Base-by-base conservation (phyloP, 208 protist genomes). In the Acanthamoeba triangularis region DNA sequence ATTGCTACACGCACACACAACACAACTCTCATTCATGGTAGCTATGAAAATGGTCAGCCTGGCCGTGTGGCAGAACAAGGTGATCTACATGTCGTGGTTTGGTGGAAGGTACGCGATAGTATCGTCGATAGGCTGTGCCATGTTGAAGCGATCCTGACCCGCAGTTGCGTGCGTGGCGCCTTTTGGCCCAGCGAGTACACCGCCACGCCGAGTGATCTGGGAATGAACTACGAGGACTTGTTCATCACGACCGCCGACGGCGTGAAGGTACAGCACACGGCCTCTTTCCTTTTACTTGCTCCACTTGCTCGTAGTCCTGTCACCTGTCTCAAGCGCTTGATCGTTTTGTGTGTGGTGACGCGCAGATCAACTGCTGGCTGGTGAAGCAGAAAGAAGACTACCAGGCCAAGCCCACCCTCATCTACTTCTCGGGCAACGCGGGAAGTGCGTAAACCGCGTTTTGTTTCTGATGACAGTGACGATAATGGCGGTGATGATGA, bases 31-130 rank as follows among this genome's bases (percentile, higher is more conserved):
- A 1, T 35, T 0, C 47, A 11, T 25, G 30, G 14, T 25, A 92
- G 85, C 63, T 7, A 47, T 92, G 59, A 92, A 92, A 37, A 11
- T 92, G 54, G 30, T 33, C 85, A 92, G 54, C 85, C 18, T 92
- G 20, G 54, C 59, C 23, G 30, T 92, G 13, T 92, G 54, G 54
- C 85, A 92, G 63, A 92, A 92, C 41, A 92, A 92, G 85, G 63
- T 92, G n/a, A 92, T 92, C 63, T 92, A 92, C 56, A 92, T 92
- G 85, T 74, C 85, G 11, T 92, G 85, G 85, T 76, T 92, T 92
- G 85, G 85, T 18, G 80, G 80, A 8, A 52, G 80, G 80, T 88
- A 28, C 18, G 74, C 4, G 30, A 33, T 28, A 2, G 49, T 56
- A 23, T 35, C 49, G 7, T 61, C 33, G 76, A 28, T 6, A 37